phyloP scores from a whole-genome alignment of 805 yeast species.

The Metschnikowia continentalis region DNA sequence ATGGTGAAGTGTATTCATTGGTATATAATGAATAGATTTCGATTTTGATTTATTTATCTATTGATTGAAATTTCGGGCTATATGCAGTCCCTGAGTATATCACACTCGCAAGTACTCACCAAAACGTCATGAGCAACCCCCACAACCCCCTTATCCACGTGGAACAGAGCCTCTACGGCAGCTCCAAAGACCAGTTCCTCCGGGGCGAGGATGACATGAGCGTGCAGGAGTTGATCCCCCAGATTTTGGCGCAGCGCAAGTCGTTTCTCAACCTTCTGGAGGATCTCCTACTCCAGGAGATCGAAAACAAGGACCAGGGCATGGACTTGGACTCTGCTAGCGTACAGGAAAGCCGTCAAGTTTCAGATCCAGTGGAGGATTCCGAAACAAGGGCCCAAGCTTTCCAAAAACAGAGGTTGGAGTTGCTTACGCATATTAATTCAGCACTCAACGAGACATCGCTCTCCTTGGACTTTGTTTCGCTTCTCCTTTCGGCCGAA shows the following conservation, averaged over 20 bases:
- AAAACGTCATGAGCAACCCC: constrained; percentile 7
- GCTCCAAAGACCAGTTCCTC: constrained; percentile 34
- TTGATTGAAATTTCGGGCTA: not conserved
- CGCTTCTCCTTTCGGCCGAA: constrained; percentile 71
- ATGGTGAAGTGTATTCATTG: no score
- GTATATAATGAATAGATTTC: no score
- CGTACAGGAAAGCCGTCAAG: not conserved
- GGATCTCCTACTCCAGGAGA: constrained; percentile 46
- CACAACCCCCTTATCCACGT: constrained; percentile 19
- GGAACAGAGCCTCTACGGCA: constrained; percentile 28
- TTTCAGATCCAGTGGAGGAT: constrained; percentile 8
- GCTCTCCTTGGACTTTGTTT: constrained; percentile 79
- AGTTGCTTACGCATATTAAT: constrained; percentile 49
- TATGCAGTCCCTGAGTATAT: not conserved
- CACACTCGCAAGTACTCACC: not conserved
- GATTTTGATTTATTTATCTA: no score
- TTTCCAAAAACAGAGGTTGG: constrained; percentile 49
- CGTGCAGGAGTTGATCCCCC: constrained; percentile 53
- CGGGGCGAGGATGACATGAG: constrained; percentile 43
- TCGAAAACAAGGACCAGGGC: constrained; percentile 19
- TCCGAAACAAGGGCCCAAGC: constrained; percentile 25
- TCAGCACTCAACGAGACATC: constrained; percentile 87
- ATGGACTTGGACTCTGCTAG: constrained; percentile 2
- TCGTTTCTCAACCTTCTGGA: constrained; percentile 59
- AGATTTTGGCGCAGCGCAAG: constrained; percentile 55